Evolutionary conservation across 2,329 filamentous ascomycete species (phyloP).

Genomic region (Fusarium multiceps): DNA sequence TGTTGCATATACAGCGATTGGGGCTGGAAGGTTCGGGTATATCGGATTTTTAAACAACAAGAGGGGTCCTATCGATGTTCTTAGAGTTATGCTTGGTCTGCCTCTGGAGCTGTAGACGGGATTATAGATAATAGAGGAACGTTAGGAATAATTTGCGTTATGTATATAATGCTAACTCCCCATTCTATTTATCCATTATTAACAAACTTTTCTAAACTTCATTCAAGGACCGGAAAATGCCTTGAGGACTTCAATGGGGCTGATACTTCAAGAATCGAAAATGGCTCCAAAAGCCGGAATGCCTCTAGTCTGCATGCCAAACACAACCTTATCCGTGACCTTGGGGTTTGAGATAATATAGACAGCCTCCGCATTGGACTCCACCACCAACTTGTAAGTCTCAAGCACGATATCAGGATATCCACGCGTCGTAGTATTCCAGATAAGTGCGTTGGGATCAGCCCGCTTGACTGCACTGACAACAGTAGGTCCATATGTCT

Average conservation of each 20-base stretch:
- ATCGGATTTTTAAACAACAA: background rate
- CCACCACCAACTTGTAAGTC: slow-evolving; percentile 19
- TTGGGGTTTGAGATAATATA: slow-evolving; percentile 23
- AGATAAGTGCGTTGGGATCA: slow-evolving; percentile 15
- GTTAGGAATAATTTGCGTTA: background rate
- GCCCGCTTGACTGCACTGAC: slow-evolving; percentile 10
- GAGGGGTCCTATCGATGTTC: rapidly evolving
- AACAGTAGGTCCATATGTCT: slow-evolving; percentile 9
- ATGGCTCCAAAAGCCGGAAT: slow-evolving; percentile 14
- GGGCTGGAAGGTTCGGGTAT: background rate
- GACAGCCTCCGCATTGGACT: slow-evolving; percentile 16
- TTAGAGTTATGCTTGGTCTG: background rate
- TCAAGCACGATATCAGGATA: slow-evolving; percentile 16
- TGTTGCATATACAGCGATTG: background rate
- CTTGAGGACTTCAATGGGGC: too few species aligned
- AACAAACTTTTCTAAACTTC: too few species aligned
- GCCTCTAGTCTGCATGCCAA: slow-evolving; percentile 9
- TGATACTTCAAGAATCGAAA: background rate
- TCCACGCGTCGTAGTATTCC: slow-evolving; percentile 19
- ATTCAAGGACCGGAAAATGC: too few species aligned
- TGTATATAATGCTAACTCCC: too few species aligned
- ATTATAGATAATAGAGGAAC: rapidly evolving
- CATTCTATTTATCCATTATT: too few species aligned
- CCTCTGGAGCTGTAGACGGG: background rate
- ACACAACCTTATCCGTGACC: slow-evolving; percentile 18